Evolutionary conservation across 176 grass and related monocot species (phyloP).

Genomic region (Aechmea fasciata): DNA sequence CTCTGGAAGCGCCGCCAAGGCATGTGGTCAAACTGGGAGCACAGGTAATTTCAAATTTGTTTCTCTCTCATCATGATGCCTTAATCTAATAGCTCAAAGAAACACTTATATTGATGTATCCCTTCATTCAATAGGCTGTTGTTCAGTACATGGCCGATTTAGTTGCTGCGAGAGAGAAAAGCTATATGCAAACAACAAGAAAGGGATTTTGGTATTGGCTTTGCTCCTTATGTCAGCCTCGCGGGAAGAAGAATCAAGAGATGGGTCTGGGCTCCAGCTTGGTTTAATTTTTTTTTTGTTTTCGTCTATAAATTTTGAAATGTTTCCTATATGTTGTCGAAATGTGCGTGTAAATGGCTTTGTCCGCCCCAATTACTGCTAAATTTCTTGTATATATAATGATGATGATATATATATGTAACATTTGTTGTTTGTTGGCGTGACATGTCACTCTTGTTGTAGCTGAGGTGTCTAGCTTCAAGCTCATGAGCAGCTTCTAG

Average conservation of each 20-base stretch:
- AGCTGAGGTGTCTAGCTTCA: too few species aligned
- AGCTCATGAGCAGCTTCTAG: too few species aligned
- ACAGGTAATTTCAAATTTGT: conserved; percentile 41
- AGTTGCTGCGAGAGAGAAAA: conserved; percentile 38
- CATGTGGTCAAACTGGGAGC: conserved; percentile 75
- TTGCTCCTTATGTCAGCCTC: conserved; percentile 44
- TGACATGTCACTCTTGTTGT: too few species aligned
- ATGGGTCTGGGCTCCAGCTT: conserved; percentile 21
- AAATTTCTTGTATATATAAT: too few species aligned
- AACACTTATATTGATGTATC: background rate
- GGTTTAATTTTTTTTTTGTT: conserved; percentile 29
- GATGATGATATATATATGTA: too few species aligned
- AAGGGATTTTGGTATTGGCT: conserved; percentile 64
- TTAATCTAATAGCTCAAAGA: too few species aligned
- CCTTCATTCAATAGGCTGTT: conserved; percentile 32
- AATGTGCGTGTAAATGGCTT: too few species aligned
- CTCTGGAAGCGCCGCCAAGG: conserved; percentile 79
- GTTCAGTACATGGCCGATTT: conserved; percentile 74
- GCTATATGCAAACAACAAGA: conserved; percentile 23
- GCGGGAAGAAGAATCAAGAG: conserved; percentile 32
- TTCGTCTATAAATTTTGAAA: too few species aligned
- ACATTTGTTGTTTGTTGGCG: too few species aligned
- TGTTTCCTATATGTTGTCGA: too few species aligned
- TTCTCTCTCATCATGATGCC: conserved; percentile 1
- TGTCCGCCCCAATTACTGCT: too few species aligned